Evolutionary conservation across 2,329 filamentous ascomycete species (phyloP).

Genomic region (Lachnellula subtilissima): DNA sequence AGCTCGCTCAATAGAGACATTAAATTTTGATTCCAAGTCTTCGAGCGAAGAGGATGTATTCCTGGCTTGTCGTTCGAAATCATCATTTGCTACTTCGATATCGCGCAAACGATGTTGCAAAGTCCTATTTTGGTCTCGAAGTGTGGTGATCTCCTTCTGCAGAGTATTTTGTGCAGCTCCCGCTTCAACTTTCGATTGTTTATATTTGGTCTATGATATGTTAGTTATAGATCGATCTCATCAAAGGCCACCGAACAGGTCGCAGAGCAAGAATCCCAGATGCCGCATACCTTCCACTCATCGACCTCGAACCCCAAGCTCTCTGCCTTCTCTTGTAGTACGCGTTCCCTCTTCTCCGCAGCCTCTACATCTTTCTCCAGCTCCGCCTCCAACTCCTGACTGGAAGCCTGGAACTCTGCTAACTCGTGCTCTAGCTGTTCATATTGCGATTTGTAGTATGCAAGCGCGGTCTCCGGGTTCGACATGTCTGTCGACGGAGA

Average conservation of each 20-base stretch:
- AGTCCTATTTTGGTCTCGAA: conserved; percentile 79
- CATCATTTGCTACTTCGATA: conserved; percentile 96
- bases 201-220: conserved; percentile 75
- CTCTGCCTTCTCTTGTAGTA: conserved; percentile 83
- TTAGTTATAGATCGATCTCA: conserved; percentile 5
- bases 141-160: conserved; percentile 91
- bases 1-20: conserved; percentile 82
- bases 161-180: conserved; percentile 77
- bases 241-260: neutral
- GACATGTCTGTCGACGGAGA: conserved; percentile 54
- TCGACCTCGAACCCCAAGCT: conserved; percentile 82
- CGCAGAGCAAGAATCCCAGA: neutral
- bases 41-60: conserved; percentile 95
- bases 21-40: conserved; percentile 96
- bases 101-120: conserved; percentile 82
- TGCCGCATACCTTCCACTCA: conserved; percentile 83
- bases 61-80: conserved; percentile 92
- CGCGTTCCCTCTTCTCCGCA: conserved; percentile 86
- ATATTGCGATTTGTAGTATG: conserved; percentile 96
- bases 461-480: conserved; percentile 67
- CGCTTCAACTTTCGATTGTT: conserved; percentile 85
- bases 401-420: conserved; percentile 88
- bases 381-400: conserved; percentile 88
- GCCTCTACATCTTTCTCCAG: conserved; percentile 94
- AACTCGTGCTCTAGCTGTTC: conserved; percentile 88